A percentile compares a stretch with the other conserved stretches of the same genome.
These are phyloP conservation scores for Ehretia macrophylla DNA, from an alignment of 257 asterid genomes.

Conservation along the genomic window DNA sequence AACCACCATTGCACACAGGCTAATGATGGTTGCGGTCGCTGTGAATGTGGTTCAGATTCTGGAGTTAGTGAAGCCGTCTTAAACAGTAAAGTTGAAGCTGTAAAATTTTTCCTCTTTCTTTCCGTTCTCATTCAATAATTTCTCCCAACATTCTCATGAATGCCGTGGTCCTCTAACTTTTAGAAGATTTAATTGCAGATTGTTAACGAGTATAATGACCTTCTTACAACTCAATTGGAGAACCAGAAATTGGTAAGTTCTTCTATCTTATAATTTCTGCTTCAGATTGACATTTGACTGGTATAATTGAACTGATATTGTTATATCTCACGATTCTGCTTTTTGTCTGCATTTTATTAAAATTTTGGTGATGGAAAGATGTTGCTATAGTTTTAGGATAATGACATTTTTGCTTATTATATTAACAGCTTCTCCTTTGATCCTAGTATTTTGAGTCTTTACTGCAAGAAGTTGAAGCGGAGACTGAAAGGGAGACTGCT, in stretches of 20 bases:
- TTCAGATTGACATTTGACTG: not conserved
- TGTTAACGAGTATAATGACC: slow-evolving; percentile 86
- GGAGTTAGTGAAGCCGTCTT: slow-evolving; percentile 47
- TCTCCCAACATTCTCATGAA: too few species aligned
- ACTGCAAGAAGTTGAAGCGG: slow-evolving; percentile 70
- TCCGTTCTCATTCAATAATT: slow-evolving; percentile 5
- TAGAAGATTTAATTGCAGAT: slow-evolving; percentile 43
- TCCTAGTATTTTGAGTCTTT: slow-evolving; percentile 81
- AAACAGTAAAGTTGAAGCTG: slow-evolving; percentile 77
- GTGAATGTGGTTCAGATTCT: slow-evolving; percentile 30
- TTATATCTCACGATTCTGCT: not conserved
- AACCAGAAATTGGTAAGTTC: slow-evolving; percentile 74
- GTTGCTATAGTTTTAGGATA: slow-evolving; percentile 8
- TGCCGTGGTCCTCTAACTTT: slow-evolving; percentile 9
- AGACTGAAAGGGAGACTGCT: slow-evolving; percentile 54
- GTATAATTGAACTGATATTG: not conserved
- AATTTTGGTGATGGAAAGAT: not conserved
- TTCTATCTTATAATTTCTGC: slow-evolving; percentile 11
- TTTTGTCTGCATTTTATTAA: not conserved
- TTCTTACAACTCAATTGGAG: slow-evolving; percentile 83
- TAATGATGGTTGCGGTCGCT: slow-evolving; percentile 43
- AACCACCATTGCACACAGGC: slow-evolving; percentile 54
- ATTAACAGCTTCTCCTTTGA: slow-evolving; percentile 24
- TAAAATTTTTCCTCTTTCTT: slow-evolving; percentile 22
- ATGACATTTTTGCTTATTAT: slow-evolving; percentile 20